Evolutionary conservation across 495 filamentous ascomycete species (phyloP).

Genomic region (Glarea lozoyensis): DNA sequence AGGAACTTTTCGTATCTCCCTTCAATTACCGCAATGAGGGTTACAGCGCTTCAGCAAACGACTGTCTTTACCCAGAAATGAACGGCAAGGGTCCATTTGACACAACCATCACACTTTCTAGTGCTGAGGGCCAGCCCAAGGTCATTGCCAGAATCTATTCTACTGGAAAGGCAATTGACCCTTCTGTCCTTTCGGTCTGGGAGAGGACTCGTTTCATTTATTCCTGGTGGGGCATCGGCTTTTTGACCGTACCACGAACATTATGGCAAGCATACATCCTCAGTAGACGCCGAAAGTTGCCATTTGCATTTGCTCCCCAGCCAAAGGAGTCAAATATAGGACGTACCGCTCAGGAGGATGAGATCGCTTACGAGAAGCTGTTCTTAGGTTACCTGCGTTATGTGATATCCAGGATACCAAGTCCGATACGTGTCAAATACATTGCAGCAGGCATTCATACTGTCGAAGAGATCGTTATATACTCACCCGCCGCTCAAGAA

Average conservation of each 20-base stretch:
- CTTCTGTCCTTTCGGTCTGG: conserved; percentile 28
- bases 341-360: conserved; percentile 32
- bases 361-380: conserved; percentile 38
- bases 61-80: conserved; percentile 38
- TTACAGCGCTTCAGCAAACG: conserved; percentile 44
- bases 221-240: conserved; percentile 53
- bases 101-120: conserved; percentile 47
- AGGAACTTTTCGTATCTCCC: conserved; percentile 68
- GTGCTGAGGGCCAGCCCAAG: conserved; percentile 45
- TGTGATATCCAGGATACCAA: conserved; percentile 34
- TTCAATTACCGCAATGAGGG: conserved; percentile 59
- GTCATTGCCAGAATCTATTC: conserved; percentile 45
- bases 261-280: conserved; percentile 44
- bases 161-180: conserved; percentile 37
- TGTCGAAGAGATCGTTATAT: conserved; percentile 25
- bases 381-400: conserved; percentile 43
- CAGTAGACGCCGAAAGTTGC: conserved; percentile 42
- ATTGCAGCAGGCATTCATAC: conserved; percentile 34
- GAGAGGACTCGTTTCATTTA: conserved; percentile 38
- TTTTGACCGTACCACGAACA: conserved; percentile 55
- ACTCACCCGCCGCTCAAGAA: conserved; percentile 19
- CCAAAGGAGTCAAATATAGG: conserved; percentile 41
- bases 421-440: conserved; percentile 38
- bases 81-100: conserved; percentile 31
- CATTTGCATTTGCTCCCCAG: conserved; percentile 51